A percentile compares a stretch with the other conserved stretches of the same genome.
phyloP scores from a whole-genome alignment of 768 basidiomycete genomes.

The Pleurotus ostreatus region DNA sequence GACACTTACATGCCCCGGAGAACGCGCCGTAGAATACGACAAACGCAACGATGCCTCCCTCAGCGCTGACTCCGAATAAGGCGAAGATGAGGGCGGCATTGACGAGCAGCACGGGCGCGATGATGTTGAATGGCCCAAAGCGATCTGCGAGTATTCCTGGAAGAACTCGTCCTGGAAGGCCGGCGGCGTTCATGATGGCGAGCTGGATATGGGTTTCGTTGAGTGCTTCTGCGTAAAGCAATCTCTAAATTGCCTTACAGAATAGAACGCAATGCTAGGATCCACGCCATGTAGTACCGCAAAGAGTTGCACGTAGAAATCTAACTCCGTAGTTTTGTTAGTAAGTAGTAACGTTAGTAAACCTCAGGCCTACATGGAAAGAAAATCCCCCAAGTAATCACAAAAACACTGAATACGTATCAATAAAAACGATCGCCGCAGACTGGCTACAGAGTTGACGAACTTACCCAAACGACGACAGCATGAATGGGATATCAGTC shows the following conservation, averaged over 20 bases:
- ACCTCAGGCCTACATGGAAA: constrained; percentile 38
- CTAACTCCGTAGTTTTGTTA: not conserved
- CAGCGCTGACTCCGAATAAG: constrained; percentile 27
- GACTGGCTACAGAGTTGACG: not conserved
- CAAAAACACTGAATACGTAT: constrained; percentile 26
- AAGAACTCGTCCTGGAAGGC: constrained; percentile 19
- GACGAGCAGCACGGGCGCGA: constrained; percentile 20
- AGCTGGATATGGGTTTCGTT: not conserved
- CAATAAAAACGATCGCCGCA: not conserved
- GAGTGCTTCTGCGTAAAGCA: constrained; percentile 9
- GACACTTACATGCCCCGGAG: constrained; percentile 23
- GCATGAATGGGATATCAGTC: constrained; percentile 26
- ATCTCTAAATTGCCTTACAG: constrained; percentile 15
- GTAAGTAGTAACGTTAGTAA: not conserved
- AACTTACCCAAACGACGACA: constrained; percentile 32
- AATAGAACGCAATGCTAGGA: constrained; percentile 23
- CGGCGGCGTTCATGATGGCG: constrained; percentile 20
- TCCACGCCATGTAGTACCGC: constrained; percentile 24
- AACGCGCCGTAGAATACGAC: constrained; percentile 38
- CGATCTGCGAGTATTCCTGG: constrained; percentile 17
- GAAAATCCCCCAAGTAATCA: constrained; percentile 42
- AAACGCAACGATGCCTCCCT: constrained; percentile 28
- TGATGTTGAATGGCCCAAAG: constrained; percentile 21
- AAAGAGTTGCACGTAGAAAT: constrained; percentile 33
- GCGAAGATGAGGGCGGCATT: constrained; percentile 28